Evolutionary conservation across 2,329 filamentous ascomycete species (phyloP).

Genomic region (Lecanicillium sp.): DNA sequence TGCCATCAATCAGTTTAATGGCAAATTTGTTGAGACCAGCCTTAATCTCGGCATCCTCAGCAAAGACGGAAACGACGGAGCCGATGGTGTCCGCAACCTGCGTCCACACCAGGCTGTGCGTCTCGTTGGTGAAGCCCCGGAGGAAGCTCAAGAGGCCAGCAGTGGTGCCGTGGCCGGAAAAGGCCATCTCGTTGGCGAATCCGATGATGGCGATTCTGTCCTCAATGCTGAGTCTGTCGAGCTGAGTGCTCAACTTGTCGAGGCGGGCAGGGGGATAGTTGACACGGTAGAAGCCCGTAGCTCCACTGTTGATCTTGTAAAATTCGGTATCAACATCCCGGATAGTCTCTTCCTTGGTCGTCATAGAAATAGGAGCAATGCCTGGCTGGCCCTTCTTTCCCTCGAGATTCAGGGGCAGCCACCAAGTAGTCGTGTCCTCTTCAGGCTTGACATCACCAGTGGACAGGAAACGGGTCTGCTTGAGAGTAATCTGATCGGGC

Average conservation of each 20-base stretch:
- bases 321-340: constrained; percentile 67
- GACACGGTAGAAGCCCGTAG: constrained; percentile 83
- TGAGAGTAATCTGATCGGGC: constrained; percentile 69
- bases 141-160: constrained; percentile 75
- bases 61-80: constrained; percentile 77
- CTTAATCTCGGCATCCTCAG: constrained; percentile 63
- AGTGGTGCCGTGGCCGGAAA: constrained; percentile 78
- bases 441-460: constrained; percentile 85
- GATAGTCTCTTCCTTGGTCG: constrained; percentile 68
- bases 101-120: constrained; percentile 81
- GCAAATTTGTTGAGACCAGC: constrained; percentile 70
- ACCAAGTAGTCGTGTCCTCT: constrained; percentile 90
- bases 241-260: constrained; percentile 67
- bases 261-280: constrained; percentile 86
- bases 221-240: constrained; percentile 67
- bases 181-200: constrained; percentile 80
- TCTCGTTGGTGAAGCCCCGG: constrained; percentile 74
- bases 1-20: constrained; percentile 65
- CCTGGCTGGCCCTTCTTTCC: constrained; percentile 59
- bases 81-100: constrained; percentile 72
- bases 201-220: constrained; percentile 92
- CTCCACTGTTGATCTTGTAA: constrained; percentile 89
- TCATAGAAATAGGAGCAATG: constrained; percentile 59
- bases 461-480: constrained; percentile 83
- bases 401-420: constrained; percentile 83